Base-by-base conservation (phyloP, 768 basidiomycete species). In the Amanita exitialis region DNA sequence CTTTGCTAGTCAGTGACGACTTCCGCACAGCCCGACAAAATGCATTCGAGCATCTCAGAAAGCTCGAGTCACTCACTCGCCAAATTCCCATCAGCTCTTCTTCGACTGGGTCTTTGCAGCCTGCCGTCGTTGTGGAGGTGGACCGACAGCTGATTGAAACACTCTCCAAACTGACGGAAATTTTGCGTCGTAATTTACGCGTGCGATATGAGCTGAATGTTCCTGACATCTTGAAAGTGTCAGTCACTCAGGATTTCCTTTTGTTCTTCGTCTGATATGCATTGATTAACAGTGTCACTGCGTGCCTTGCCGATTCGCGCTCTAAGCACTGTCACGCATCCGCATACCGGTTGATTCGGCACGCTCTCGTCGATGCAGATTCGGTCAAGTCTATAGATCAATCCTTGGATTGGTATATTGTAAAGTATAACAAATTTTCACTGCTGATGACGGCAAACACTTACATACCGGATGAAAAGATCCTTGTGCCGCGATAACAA, bases 401-500 rank as follows among this genome's bases (percentile, higher is more conserved):
- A 18, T 76, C 83, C 15, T 64, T 96, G 30, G 91, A 96, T 57
- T 93, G 90, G 84, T 91, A 89, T 60, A 79, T 98, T 42, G 79
- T 97, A 56, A 86, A 87, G 93, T 93, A 55, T 46, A 74, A 23
- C 23, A 15, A 32, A 20, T 16, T 34, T 15, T 15, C 20, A 18
- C 10, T n/a, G 13, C 7, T 36, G 45, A n/a, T 6, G 3, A 28
- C 27, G 16, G 20, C 18, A 32, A 35, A 50, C 57, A 34, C 54
- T 42, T 9, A 53, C 28, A 51, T 45, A 50, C 51, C 44, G n/a
- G 47, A 51, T 52, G 54, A 53, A 37, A 28, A 93, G 92, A 57
- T 83, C 93, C 1, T 71, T 98, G 13, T 79, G 86, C 0, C 82
- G 93, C 10, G 93, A 97, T 62, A 82, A 82, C 61, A 87, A 90